Base-by-base conservation (phyloP, 164 flowering plant species). In the Aristolochia fimbriata region DNA sequence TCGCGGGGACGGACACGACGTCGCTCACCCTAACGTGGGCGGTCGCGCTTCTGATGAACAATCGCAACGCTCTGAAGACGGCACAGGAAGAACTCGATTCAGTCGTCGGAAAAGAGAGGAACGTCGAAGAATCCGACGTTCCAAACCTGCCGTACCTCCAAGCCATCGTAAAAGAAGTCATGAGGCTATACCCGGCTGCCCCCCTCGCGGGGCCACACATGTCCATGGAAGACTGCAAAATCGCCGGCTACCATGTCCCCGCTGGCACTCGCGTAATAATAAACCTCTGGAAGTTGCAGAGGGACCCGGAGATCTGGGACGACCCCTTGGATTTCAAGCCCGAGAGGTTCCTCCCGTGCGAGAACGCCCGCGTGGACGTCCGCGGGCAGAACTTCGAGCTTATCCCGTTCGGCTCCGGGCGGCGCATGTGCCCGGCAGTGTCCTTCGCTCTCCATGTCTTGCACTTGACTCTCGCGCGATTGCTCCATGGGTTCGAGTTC, bases 231-330 rank as follows among this genome's bases (percentile, higher is more conserved):
- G 70, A 70, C 50, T 70, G 74, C 69, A 23, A 17, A 10, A 21
- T 76, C 1, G 72, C 60, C 6, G 77, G 77, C 30, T 65, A 48
- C 61, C 62, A 63, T 12, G 25, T 76, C 48, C 63, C 57, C 4
- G 68, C 61, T 4, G 75, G 73, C 47, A 76, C 75, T 0, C 64
- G 61, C 8, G 57, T 76, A 15, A 5, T 68, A 0, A 69, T 73
- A 46, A 73, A 76, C 51, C 8, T 66, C 2, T 76, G 80, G 80
- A 76, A 73, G 67, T 8, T 76, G 22, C 80, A 70, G 2, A 60
- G 75, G 6, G 80, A 76, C 46, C 77, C 79, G 10, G 11, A 63
- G 4, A 33, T 76, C 4, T 76, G 75, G 80, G 16, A 61, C 1
- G 51, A 68, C 25, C 78, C 80, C 0, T 24, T 23, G 1, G 70